Evolutionary conservation across 345 rosid genomes (phyloP).

Genomic region (Raphanus sativus): DNA sequence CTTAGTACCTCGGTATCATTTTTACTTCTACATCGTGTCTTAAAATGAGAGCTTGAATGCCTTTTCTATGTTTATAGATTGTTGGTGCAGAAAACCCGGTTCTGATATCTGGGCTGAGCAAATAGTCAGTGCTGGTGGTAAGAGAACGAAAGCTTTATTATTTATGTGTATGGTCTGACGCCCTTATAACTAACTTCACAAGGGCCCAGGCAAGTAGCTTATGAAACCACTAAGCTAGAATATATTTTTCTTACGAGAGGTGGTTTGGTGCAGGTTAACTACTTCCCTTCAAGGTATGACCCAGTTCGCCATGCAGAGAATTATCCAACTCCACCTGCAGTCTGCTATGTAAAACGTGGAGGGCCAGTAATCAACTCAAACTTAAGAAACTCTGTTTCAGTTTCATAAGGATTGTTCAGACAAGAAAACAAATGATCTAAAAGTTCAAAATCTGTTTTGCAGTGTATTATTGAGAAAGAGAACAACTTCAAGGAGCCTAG

Average conservation of each 20-base stretch:
- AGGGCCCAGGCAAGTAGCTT: too few species aligned
- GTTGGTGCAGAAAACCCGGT: conserved; percentile 97
- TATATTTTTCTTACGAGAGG: conserved; percentile 5
- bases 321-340: conserved; percentile 59
- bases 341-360: conserved; percentile 72
- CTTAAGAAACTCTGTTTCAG: neutral
- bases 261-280: conserved; percentile 59
- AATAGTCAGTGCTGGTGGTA: conserved; percentile 95
- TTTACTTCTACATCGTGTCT: neutral
- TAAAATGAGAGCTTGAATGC: conserved; percentile 12
- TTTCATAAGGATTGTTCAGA: neutral
- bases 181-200: too few species aligned
- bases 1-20: conserved; percentile 36
- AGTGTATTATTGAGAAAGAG: conserved; percentile 74
- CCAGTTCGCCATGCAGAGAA: conserved; percentile 82
- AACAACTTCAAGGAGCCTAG: conserved; percentile 92
- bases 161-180: too few species aligned
- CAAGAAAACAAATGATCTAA: neutral
- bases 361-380: conserved; percentile 45
- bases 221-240: too few species aligned
- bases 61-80: conserved; percentile 55
- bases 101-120: conserved; percentile 92
- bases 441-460: conserved; percentile 22
- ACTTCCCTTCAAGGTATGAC: conserved; percentile 91
- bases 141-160: conserved; percentile 92